Percentiles rank a stretch among this genome's conserved stretches.
Evolutionary conservation across 441 rosid species (phyloP).

Genomic region (Hypseocharis bilobata): DNA sequence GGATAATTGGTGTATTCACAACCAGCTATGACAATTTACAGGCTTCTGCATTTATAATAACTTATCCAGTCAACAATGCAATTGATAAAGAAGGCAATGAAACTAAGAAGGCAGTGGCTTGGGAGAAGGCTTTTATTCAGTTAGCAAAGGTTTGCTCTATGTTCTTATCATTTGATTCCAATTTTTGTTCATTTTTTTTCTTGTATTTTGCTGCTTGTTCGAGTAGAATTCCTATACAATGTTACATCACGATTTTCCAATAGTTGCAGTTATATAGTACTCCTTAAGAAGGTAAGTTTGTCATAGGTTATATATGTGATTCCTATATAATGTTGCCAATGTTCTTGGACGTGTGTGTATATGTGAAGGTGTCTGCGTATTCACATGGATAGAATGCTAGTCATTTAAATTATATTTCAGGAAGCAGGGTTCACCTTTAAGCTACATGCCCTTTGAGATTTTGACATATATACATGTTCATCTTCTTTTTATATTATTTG

Average conservation of each 20-base stretch:
- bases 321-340: neutral
- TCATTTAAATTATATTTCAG: neutral
- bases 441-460: neutral
- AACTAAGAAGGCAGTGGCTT: slow-evolving; percentile 67
- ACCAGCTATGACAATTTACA: slow-evolving; percentile 31
- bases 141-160: slow-evolving; percentile 60
- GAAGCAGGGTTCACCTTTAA: neutral
- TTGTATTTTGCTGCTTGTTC: slow-evolving; percentile 8
- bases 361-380: too few relatives aligned
- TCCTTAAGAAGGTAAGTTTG: neutral
- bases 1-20: slow-evolving; percentile 11
- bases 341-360: neutral
- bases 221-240: neutral
- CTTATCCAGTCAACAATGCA: slow-evolving; percentile 84
- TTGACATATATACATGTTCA: neutral
- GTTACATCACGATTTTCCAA: neutral
- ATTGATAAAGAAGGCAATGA: slow-evolving; percentile 54
- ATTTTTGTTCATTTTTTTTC: slow-evolving; percentile 6
- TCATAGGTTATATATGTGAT: neutral
- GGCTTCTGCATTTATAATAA: slow-evolving; percentile 90
- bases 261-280: neutral
- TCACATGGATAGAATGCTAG: neutral
- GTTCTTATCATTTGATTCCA: slow-evolving; percentile 11
- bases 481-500: too few relatives aligned
- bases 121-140: slow-evolving; percentile 95